Evolutionary conservation across 2,329 filamentous ascomycete species (phyloP).

Genomic region (Fusarium sp.): DNA sequence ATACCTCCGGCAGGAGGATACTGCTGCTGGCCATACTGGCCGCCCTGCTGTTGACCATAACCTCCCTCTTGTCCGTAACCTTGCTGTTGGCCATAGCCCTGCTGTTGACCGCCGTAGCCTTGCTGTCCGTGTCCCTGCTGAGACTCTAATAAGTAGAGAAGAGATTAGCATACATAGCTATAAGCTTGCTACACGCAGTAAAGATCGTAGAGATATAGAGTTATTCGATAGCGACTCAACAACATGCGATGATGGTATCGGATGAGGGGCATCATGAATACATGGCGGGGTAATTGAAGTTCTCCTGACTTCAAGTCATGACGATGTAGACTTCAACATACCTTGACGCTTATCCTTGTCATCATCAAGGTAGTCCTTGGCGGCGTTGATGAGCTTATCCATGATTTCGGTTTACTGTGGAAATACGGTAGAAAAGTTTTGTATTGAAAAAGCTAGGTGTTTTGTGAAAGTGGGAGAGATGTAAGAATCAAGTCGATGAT

Average conservation of each 20-base stretch:
- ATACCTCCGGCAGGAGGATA: constrained; percentile 41
- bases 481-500: constrained; percentile 21
- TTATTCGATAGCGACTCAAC: not conserved
- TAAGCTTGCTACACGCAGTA: not conserved
- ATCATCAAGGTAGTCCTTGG: constrained; percentile 52
- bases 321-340: constrained; percentile 12
- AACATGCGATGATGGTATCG: not conserved
- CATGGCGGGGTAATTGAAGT: constrained; percentile 40
- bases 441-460: not conserved
- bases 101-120: constrained; percentile 18
- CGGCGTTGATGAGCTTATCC: constrained; percentile 54
- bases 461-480: not conserved
- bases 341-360: constrained; percentile 46
- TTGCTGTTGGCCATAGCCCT: constrained; percentile 24
- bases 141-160: constrained; percentile 11
- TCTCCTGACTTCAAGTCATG: not conserved
- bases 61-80: constrained; percentile 15
- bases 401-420: constrained; percentile 42
- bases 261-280: constrained; percentile 33
- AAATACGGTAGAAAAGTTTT: not conserved
- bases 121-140: constrained; percentile 27
- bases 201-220: not conserved
- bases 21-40: constrained; percentile 34
- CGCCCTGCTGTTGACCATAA: constrained; percentile 19
- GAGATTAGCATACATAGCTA: constrained; percentile 3